phyloP scores from a whole-genome alignment of 1,284 basidiomycete genomes.

The Rhodotorula sp. region DNA sequence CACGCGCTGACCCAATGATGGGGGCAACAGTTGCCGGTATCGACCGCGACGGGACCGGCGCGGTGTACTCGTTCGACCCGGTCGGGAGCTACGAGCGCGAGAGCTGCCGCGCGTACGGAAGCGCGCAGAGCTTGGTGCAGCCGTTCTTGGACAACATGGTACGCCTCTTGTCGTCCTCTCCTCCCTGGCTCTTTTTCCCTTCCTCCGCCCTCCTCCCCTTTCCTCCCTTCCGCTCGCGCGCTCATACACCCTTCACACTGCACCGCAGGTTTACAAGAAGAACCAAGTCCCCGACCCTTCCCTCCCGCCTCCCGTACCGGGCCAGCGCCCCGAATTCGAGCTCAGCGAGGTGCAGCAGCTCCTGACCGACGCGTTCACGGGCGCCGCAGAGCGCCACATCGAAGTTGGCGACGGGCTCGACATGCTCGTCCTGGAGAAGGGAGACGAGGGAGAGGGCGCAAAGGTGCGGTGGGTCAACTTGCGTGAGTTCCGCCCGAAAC shows the following conservation, averaged over 20 bases:
- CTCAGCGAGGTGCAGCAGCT: conserved; percentile 75
- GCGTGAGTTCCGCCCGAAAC: neutral
- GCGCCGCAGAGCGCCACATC: conserved; percentile 93
- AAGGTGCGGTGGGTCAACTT: conserved; percentile 22
- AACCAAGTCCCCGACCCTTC: conserved; percentile 66
- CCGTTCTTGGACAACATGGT: conserved; percentile 97
- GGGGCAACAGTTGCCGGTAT: conserved; percentile 44
- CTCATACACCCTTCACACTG: neutral
- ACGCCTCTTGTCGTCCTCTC: conserved; percentile 28
- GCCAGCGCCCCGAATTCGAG: conserved; percentile 64
- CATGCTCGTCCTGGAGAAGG: conserved; percentile 57
- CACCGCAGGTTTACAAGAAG: conserved; percentile 84
- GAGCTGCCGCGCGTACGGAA: conserved; percentile 88
- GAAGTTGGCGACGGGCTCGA: conserved; percentile 95
- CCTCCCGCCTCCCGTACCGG: conserved; percentile 56
- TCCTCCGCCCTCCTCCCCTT: neutral
- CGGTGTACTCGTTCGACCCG: conserved; percentile 95
- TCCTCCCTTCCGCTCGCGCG: neutral
- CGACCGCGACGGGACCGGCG: conserved; percentile 70
- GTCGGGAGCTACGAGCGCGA: conserved; percentile 95
- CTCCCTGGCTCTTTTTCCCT: conserved; percentile 49
- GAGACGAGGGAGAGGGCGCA: neutral
- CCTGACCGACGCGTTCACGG: conserved; percentile 89
- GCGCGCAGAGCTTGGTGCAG: conserved; percentile 84
- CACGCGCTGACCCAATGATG: neutral